These are phyloP conservation scores for Cladophialophora chaetospira DNA, from an alignment of 2,329 filamentous ascomycete species.

Conservation along the genomic window DNA sequence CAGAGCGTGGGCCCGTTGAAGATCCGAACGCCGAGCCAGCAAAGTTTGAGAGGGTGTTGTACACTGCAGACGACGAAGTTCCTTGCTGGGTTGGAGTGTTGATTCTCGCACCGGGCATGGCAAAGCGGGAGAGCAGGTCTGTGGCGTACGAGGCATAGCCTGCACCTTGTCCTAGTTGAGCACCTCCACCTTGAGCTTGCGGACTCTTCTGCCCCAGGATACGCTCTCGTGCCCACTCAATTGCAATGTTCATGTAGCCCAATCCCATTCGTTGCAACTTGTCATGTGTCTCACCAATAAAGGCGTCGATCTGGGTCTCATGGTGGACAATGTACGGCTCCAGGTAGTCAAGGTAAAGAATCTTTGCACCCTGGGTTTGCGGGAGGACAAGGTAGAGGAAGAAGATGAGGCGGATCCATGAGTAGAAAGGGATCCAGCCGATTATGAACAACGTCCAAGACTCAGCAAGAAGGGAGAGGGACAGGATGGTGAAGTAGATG, in stretches of 20 bases:
- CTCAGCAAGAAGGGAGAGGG: constrained; percentile 77
- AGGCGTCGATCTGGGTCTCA: constrained; percentile 83
- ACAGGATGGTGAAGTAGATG: constrained; percentile 97
- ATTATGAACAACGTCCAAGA: constrained; percentile 87
- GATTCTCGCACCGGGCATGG: constrained; percentile 70
- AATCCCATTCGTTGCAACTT: constrained; percentile 75
- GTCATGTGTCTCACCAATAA: constrained; percentile 81
- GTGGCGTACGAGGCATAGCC: constrained; percentile 67
- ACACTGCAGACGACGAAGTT: constrained; percentile 65
- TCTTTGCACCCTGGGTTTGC: constrained; percentile 88
- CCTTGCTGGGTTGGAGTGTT: constrained; percentile 41
- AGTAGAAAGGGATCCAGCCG: constrained; percentile 89
- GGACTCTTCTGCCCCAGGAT: constrained; percentile 75
- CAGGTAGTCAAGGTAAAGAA: constrained; percentile 81
- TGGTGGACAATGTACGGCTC: constrained; percentile 87
- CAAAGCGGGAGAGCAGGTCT: constrained; percentile 80
- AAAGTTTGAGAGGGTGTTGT: constrained; percentile 74
- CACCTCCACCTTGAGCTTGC: constrained; percentile 36
- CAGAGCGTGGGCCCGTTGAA: constrained; percentile 12
- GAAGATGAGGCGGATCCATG: constrained; percentile 82
- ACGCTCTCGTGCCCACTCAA: constrained; percentile 73
- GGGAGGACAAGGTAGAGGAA: constrained; percentile 95
- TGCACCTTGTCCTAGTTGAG: constrained; percentile 36
- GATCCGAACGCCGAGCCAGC: constrained; percentile 57
- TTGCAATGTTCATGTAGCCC: constrained; percentile 69